phyloP scores from a whole-genome alignment of 1,284 basidiomycete genomes.

The Cryptococcus jaspeensis region DNA sequence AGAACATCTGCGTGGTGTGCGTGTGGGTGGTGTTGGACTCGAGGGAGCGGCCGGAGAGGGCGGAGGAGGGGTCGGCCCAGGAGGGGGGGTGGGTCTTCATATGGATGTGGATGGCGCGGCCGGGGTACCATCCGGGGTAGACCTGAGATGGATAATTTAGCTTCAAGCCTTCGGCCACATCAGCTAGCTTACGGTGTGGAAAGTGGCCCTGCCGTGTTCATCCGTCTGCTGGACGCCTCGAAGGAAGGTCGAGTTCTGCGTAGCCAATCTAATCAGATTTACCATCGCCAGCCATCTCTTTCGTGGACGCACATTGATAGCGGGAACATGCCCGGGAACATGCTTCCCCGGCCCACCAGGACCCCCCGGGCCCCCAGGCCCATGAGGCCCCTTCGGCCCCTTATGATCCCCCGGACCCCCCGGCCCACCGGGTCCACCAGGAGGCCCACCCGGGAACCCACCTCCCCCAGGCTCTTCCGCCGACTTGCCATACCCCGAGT shows the following conservation, averaged over 20 bases:
- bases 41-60: no score
- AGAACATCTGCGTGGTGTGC: conserved; percentile 29
- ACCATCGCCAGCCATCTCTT: neutral
- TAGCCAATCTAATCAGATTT: neutral
- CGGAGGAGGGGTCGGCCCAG: neutral
- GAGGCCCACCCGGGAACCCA: conserved; percentile 6
- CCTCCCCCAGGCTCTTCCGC: conserved; percentile 12
- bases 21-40: conserved; percentile 22
- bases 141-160: conserved; percentile 3
- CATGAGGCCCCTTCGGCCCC: conserved; percentile 5
- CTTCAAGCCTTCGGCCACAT: neutral
- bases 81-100: conserved; percentile 24
- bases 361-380: conserved; percentile 9
- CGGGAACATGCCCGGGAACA: conserved; percentile 2
- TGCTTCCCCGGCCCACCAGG: conserved; percentile 9
- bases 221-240: conserved; percentile 25
- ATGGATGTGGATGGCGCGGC: conserved; percentile 27
- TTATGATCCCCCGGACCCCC: conserved; percentile 6
- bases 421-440: conserved; percentile 7
- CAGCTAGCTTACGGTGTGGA: no score
- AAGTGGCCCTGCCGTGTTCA: conserved; percentile 15
- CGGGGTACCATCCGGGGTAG: conserved; percentile 29
- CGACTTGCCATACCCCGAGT: conserved; percentile 18
- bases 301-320: conserved; percentile 7
- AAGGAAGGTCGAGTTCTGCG: conserved; percentile 28